A percentile compares a stretch with the other conserved stretches of the same genome.
Evolutionary conservation across 1,139 yeast genomes (phyloP).

Genomic region (Insectozyma bohioensis): DNA sequence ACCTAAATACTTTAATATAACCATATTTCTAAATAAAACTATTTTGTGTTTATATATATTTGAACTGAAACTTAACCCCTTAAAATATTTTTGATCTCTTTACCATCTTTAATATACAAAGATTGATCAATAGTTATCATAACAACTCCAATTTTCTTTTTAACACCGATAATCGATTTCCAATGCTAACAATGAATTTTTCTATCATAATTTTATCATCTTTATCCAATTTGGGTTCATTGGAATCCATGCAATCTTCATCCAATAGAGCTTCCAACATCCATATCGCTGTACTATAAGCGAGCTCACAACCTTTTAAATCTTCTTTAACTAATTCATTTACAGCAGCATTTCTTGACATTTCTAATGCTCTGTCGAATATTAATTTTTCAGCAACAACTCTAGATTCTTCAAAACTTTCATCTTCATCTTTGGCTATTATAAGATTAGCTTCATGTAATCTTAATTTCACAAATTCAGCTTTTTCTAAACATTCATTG

Average conservation of each 20-base stretch:
- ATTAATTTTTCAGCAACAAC: slow-evolving; percentile 79
- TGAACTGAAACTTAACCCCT: too few relatives aligned
- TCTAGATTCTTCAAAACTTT: slow-evolving; percentile 11
- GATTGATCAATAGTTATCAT: too few relatives aligned
- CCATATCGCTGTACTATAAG: slow-evolving; percentile 92
- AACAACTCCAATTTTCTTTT: slow-evolving; percentile 39
- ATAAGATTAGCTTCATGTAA: slow-evolving; percentile 50
- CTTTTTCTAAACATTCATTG: slow-evolving; percentile 85
- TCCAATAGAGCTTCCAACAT: slow-evolving; percentile 86
- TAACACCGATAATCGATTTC: slow-evolving; percentile 62
- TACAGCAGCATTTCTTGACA: slow-evolving; percentile 87
- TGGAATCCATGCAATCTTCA: slow-evolving; percentile 36
- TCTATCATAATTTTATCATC: slow-evolving; percentile 77
- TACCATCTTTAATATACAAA: too few relatives aligned
- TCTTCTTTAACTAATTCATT: slow-evolving; percentile 80
- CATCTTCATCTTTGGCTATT: slow-evolving; percentile 13
- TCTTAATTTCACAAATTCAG: slow-evolving; percentile 68
- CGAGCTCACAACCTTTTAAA: slow-evolving; percentile 76
- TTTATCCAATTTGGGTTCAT: slow-evolving; percentile 50
- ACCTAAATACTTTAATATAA: too few relatives aligned
- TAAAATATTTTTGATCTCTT: too few relatives aligned
- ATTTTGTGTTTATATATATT: too few relatives aligned
- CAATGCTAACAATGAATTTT: slow-evolving; percentile 72
- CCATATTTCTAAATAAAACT: too few relatives aligned
- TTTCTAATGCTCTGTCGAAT: slow-evolving; percentile 90